phyloP scores from a whole-genome alignment of 1,284 basidiomycete species.

The Pholiota adiposa region DNA sequence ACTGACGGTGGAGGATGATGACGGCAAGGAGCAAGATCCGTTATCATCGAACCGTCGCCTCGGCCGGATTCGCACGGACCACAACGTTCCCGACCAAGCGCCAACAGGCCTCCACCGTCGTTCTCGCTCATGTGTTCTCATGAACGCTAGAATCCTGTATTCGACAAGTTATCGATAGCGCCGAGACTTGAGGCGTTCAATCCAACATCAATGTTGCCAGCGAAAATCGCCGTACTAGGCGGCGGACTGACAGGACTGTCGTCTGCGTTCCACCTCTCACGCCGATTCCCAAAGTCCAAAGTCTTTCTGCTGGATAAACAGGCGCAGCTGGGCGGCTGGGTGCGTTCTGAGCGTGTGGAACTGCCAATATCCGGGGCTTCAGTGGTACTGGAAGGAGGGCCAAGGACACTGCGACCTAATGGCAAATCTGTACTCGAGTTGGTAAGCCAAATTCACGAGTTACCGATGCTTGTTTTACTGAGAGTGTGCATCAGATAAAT shows the following conservation, averaged over 20 bases:
- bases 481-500: slow-evolving; percentile 61
- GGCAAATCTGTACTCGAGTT: slow-evolving; percentile 77
- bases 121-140: neutral
- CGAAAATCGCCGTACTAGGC: slow-evolving; percentile 72
- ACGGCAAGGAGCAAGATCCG: no score
- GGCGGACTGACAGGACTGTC: slow-evolving; percentile 86
- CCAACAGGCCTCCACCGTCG: neutral
- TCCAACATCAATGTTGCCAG: slow-evolving; percentile 26
- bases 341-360: slow-evolving; percentile 63
- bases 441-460: slow-evolving; percentile 50
- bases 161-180: neutral
- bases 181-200: neutral
- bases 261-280: slow-evolving; percentile 77
- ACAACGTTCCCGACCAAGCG: neutral
- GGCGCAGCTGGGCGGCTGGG: slow-evolving; percentile 82
- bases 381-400: slow-evolving; percentile 80
- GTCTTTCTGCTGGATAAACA: slow-evolving; percentile 77
- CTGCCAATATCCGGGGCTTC: slow-evolving; percentile 38
- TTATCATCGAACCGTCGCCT: neutral
- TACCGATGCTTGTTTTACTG: neutral
- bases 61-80: neutral
- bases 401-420: slow-evolving; percentile 80
- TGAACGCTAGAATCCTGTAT: neutral
- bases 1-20: no score
- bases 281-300: slow-evolving; percentile 59